Conservation (phyloP, 2,329 filamentous ascomycete genomes). For the Hypoxylon sp. region DNA sequence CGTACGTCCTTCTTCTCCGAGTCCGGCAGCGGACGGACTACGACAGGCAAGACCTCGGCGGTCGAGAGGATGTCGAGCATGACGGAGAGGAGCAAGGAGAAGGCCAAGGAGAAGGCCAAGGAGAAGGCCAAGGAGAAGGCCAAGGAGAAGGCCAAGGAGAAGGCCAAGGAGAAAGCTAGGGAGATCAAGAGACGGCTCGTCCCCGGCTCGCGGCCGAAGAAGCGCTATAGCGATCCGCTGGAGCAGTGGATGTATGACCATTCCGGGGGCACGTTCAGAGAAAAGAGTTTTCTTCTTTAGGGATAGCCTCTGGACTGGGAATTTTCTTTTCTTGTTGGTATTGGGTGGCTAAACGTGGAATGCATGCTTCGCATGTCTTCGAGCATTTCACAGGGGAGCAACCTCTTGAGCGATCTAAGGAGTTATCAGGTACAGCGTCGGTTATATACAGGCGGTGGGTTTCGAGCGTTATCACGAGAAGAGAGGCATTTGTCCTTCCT, state of each 20-base stretch:
- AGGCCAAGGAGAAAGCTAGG: too few relatives aligned
- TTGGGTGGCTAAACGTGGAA: too few relatives aligned
- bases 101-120: too few relatives aligned
- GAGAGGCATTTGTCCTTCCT: too few relatives aligned
- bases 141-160: too few relatives aligned
- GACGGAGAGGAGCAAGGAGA: conserved; percentile 11
- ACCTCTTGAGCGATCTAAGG: background rate
- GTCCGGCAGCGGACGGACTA: background rate
- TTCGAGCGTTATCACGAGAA: too few relatives aligned
- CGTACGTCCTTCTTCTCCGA: background rate
- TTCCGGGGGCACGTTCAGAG: conserved; percentile 38
- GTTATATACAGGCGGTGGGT: background rate
- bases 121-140: too few relatives aligned
- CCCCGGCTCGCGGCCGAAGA: too few relatives aligned
- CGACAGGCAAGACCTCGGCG: background rate
- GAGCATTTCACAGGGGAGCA: background rate
- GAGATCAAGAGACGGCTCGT: too few relatives aligned
- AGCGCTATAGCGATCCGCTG: conserved; percentile 35
- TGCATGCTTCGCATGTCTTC: background rate
- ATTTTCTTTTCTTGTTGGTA: too few relatives aligned
- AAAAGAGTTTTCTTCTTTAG: background rate
- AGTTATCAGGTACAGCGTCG: background rate
- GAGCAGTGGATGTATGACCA: conserved; percentile 42
- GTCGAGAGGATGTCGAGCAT: background rate
- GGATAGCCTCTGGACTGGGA: conserved; percentile 1